Evolutionary conservation across 495 filamentous ascomycete species (phyloP).

Genomic region (Cenococcum geophilum): DNA sequence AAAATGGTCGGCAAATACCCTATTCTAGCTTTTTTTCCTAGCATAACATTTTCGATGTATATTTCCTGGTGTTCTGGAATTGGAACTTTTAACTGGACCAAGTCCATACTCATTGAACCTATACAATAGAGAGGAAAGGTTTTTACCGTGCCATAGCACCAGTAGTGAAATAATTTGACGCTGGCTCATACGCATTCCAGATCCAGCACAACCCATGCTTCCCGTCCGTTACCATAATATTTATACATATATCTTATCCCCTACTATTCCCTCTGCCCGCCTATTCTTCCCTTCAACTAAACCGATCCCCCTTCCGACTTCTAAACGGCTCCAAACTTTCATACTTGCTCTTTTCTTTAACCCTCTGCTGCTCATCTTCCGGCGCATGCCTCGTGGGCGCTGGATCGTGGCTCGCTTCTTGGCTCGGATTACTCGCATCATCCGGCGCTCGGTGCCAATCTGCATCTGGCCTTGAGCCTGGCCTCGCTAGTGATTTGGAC

Average conservation of each 20-base stretch:
- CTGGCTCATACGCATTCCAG: neutral
- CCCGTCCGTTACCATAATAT: neutral
- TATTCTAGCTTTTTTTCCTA: neutral
- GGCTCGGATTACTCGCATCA: constrained; percentile 66
- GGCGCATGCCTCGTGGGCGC: constrained; percentile 81
- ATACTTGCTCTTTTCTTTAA: constrained; percentile 84
- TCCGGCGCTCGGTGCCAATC: constrained; percentile 39
- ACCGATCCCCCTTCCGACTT: constrained; percentile 75
- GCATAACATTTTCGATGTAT: neutral
- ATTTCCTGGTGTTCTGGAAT: too few species aligned
- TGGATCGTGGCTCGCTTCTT: constrained; percentile 73
- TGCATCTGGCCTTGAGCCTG: constrained; percentile 4
- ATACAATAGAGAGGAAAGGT: neutral
- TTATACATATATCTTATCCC: neutral
- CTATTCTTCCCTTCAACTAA: constrained; percentile 47
- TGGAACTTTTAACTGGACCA: too few species aligned
- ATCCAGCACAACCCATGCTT: neutral
- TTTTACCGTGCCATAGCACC: neutral
- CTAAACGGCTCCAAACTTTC: constrained; percentile 68
- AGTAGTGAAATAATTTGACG: neutral
- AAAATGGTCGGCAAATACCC: neutral
- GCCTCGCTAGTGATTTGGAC: neutral
- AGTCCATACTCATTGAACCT: too few species aligned
- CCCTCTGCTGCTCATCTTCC: constrained; percentile 60
- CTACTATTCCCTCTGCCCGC: neutral